Evolutionary conservation across 805 yeast genomes (phyloP), one percentile per base, ranked within the genome.

Genomic region (Debaryomyces castellii): DNA sequence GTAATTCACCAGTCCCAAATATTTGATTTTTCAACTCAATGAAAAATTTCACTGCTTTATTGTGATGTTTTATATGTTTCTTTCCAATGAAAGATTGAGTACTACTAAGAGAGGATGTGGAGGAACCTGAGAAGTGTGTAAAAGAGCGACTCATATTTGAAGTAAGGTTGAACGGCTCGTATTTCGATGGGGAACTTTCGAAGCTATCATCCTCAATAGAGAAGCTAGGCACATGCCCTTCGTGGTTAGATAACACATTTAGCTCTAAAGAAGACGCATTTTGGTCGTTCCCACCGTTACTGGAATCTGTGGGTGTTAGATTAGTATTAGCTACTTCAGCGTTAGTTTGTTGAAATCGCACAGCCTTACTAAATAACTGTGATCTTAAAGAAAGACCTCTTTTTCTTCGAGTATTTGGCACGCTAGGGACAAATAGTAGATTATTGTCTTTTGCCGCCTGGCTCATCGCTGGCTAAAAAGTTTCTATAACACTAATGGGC

Each of bases 361-460:
- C 44, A 12, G 71, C 60, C 48, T 73, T 80, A 57, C 74, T 80
- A 65, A 85, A 76, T 40, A 85, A 69, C 64, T 85, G 89, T 0
- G 87, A 73, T 49, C 91, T 71, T 45, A 85, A 62, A 7, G 88
- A 82, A 49, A 82, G 80, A 0, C 90, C 90, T 54, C 91, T 64
- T 49, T 75, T 77, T 50, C 87, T 67, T 24, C 76, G 66, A 5
- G 55, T 40, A 27, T 51, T 61, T 7, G 53, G 56, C 3, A 54
- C 51, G n/a, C 40, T 47, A 5, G 58, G 52, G n/a, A 36, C 40
- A 14, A 25, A 30, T 35, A 35, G 14, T 12, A 12, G 16, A 17
- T 21, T 35, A 18, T 12, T 25, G 28, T 30, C 11, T 8, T 16
- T 30, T 30, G 34, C 34, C 34, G 34, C 34, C 20, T 30, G 44